These are phyloP conservation scores for Saccharomycopsis oosterbeekiorum DNA, from an alignment of 805 yeast genomes.

Conservation along the genomic window DNA sequence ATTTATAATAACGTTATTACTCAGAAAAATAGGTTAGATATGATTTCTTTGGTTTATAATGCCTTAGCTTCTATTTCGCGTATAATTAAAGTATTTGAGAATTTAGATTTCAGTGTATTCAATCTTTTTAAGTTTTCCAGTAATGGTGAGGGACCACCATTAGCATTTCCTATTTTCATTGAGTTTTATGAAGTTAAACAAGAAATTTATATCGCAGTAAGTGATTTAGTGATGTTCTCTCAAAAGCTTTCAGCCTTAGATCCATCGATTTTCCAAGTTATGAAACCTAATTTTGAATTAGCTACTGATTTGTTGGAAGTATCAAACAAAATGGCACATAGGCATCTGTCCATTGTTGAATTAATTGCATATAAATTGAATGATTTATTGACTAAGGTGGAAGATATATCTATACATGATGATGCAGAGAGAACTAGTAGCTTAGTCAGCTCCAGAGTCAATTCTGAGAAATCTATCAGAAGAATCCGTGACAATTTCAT, in stretches of 20 bases:
- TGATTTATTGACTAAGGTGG: slow-evolving; percentile 36
- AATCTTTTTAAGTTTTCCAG: slow-evolving; percentile 17
- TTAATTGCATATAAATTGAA: slow-evolving; percentile 37
- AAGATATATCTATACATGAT: slow-evolving; percentile 21
- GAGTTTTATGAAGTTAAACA: slow-evolving; percentile 74
- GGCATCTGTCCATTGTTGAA: slow-evolving; percentile 31
- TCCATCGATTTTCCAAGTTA: slow-evolving; percentile 61
- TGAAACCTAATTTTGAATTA: slow-evolving; percentile 37
- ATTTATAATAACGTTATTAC: slow-evolving; percentile 28
- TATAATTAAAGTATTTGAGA: slow-evolving; percentile 44
- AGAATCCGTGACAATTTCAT: slow-evolving; percentile 29
- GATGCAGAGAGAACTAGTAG: not conserved
- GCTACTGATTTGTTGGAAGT: not conserved
- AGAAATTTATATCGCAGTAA: slow-evolving; percentile 49
- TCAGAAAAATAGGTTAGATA: slow-evolving; percentile 40
- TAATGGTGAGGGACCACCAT: slow-evolving; percentile 6
- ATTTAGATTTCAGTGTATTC: slow-evolving; percentile 52
- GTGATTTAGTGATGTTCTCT: slow-evolving; percentile 52
- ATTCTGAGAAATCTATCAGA: slow-evolving; percentile 25
- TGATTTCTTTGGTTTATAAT: slow-evolving; percentile 44
- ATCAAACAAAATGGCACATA: slow-evolving; percentile 6
- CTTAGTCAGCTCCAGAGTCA: slow-evolving; percentile 25
- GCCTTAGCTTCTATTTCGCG: slow-evolving; percentile 39
- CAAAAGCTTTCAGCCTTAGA: slow-evolving; percentile 64
- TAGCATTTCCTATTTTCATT: slow-evolving; percentile 31